phyloP scores from a whole-genome alignment of 345 rosid species.

The Melaleuca quinquenervia region DNA sequence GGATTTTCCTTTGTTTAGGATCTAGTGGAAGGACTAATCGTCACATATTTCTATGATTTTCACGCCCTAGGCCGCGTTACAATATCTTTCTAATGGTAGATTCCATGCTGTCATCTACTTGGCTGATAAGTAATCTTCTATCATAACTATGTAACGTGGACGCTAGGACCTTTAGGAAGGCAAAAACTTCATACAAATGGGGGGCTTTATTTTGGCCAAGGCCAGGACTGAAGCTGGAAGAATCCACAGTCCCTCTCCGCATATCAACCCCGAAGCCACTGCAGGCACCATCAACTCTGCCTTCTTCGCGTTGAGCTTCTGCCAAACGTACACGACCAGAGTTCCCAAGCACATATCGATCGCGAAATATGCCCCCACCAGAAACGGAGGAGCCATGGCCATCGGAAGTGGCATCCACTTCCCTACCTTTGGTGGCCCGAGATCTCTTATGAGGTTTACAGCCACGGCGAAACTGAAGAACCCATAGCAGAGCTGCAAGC shows the following conservation, averaged over 20 bases:
- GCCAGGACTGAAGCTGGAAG: slow-evolving; percentile 83
- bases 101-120: neutral
- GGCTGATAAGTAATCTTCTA: neutral
- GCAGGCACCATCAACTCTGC: slow-evolving; percentile 83
- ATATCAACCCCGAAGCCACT: slow-evolving; percentile 78
- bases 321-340: slow-evolving; percentile 48
- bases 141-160: neutral
- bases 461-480: slow-evolving; percentile 68
- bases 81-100: neutral
- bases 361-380: slow-evolving; percentile 88
- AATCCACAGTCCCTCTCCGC: slow-evolving; percentile 92
- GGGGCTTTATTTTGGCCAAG: slow-evolving; percentile 67
- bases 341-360: slow-evolving; percentile 85
- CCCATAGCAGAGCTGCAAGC: slow-evolving; percentile 54
- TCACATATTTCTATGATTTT: neutral
- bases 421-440: slow-evolving; percentile 47
- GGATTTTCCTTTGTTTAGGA: neutral
- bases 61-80: neutral
- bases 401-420: slow-evolving; percentile 86
- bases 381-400: slow-evolving; percentile 79
- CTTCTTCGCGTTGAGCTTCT: slow-evolving; percentile 42
- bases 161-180: slow-evolving; percentile 17
- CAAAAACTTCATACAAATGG: slow-evolving; percentile 79
- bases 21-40: neutral
- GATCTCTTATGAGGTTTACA: slow-evolving; percentile 56